Base-by-base conservation (phyloP, 148 eudicot genomes). In the Rhododendron molle region DNA sequence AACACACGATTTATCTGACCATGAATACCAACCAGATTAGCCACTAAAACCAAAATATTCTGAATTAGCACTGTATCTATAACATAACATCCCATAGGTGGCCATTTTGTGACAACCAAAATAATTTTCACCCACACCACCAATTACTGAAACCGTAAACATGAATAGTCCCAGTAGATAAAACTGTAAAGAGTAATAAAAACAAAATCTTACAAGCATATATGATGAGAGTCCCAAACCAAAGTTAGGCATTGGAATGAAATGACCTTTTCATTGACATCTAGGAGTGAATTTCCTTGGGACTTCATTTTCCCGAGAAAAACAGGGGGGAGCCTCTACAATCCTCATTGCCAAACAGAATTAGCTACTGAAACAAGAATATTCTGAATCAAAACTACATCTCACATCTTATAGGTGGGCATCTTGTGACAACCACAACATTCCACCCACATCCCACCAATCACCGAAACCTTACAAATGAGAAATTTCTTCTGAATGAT, bases 401-500 rank as follows among this genome's bases (percentile, higher is more conserved):
- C 92, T 87, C 88, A 77, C 84, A 89, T 85, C 54, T 85, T 84
- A 82, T 71, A 71, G 87, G 88, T 81, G 87, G 86, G 87, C 86
- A 83, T 84, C 83, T 74, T 81, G 83, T 46, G 83, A 81, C 72
- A 81, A 81, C 85, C 88, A 86, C 83, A 87, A 86, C 26, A 83
- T 83, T 81, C 80, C 85, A 86, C 85, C 89, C 84, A 87, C 87
- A 81, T 85, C 84, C 92, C 90, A 88, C 90, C 89, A 83, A 72
- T 54, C 83, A 76, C 91, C 47, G 49, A 88, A 71, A 80, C 46
- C 71, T 82, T 88, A 87, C 81, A 76, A 86, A 44, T 47, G 56
- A 50, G 84, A 83, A 86, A 67, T 67, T 67, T 52, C 80, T 40
- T 52, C n/a, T 36, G 65, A 49, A 76, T 9, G 13, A 56, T 23